Conservation (phyloP, 1,284 basidiomycete genomes). For the Termitomyces sp. region DNA sequence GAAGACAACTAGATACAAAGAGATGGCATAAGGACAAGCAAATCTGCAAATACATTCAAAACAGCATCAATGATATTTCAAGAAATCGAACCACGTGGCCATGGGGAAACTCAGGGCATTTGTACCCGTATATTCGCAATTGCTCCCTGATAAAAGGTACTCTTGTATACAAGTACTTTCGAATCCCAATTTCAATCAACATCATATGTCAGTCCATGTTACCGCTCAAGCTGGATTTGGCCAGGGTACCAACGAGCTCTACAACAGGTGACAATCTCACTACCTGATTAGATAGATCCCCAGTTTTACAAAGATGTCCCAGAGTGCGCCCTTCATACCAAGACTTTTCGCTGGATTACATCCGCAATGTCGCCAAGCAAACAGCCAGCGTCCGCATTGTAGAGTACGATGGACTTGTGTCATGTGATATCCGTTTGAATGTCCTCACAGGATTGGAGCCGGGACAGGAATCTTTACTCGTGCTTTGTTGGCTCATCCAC, state of each 20-base stretch:
- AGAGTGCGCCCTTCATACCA: constrained; percentile 74
- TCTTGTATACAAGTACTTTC: not conserved
- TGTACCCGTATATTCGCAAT: not conserved
- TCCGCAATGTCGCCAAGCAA: constrained; percentile 41
- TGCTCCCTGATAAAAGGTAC: not conserved
- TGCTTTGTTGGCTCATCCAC: constrained; percentile 59
- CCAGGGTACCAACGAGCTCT: constrained; percentile 67
- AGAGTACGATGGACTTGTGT: constrained; percentile 44
- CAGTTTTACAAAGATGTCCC: constrained; percentile 9
- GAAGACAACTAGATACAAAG: not conserved
- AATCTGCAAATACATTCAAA: not conserved
- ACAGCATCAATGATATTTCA: not conserved
- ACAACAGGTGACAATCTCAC: constrained; percentile 50
- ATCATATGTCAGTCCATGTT: constrained; percentile 38
- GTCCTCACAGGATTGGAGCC: constrained; percentile 48
- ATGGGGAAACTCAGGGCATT: not conserved
- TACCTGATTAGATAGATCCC: not conserved
- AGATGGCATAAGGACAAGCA: not conserved
- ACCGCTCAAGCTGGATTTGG: constrained; percentile 66
- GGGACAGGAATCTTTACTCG: constrained; percentile 81
- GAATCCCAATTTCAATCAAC: not conserved
- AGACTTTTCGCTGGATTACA: constrained; percentile 45
- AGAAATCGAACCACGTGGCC: not conserved
- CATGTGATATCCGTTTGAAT: not conserved
- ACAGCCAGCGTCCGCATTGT: constrained; percentile 50